Conservation (phyloP, 2,329 filamentous ascomycete genomes). For the Keithomyces neogunnii region DNA sequence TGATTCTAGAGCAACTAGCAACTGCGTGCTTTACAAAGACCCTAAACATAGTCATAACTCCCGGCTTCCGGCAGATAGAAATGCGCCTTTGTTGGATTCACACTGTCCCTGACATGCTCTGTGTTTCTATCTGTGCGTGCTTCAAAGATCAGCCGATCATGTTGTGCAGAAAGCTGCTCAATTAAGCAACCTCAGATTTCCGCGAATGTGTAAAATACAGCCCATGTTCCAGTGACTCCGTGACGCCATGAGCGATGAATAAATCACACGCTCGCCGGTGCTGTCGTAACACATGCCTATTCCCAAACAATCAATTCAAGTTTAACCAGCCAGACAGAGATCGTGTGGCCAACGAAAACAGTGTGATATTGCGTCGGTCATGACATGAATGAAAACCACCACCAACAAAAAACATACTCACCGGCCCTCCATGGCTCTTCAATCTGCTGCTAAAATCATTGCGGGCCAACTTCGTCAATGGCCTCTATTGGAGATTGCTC, state of each 20-base stretch:
- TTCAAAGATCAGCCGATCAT: not conserved
- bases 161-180: not conserved
- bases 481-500: constrained; percentile 18
- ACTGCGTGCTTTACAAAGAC: too few species aligned
- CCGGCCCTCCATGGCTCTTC: not conserved
- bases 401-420: not conserved
- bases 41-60: too few species aligned
- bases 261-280: not conserved
- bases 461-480: not conserved
- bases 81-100: too few species aligned
- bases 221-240: not conserved
- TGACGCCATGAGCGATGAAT: not conserved
- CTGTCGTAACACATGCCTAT: not conserved
- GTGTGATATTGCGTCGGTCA: too few species aligned
- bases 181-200: not conserved
- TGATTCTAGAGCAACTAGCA: too few species aligned
- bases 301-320: not conserved
- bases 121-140: not conserved
- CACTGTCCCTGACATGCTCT: not conserved
- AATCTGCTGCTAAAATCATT: not conserved
- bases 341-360: too few species aligned
- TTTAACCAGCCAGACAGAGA: too few species aligned
- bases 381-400: not conserved
- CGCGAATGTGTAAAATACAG: not conserved
- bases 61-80: too few species aligned